Conservation (phyloP, 805 yeast species). For the Kodamaea lidongshanica region DNA sequence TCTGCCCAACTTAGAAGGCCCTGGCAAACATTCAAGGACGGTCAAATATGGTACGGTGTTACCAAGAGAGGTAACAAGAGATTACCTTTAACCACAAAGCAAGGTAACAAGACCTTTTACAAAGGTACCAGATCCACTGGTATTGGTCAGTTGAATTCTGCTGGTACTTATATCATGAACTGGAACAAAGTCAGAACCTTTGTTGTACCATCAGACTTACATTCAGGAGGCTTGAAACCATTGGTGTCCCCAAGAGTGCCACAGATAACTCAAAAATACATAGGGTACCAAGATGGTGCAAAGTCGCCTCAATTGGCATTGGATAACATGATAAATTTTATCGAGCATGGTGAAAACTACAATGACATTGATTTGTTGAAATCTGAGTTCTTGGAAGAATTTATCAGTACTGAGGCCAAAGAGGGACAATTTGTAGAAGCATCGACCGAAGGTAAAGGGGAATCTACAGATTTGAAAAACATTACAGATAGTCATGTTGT, state of each 20-base stretch:
- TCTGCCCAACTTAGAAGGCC: slow-evolving; percentile 62
- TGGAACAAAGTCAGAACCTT: slow-evolving; percentile 87
- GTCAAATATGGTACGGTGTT: slow-evolving; percentile 75
- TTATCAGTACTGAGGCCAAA: slow-evolving; percentile 23
- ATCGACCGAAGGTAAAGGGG: slow-evolving; percentile 2
- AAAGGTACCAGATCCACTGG: slow-evolving; percentile 97
- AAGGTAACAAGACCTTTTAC: slow-evolving; percentile 89
- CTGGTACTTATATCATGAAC: slow-evolving; percentile 70
- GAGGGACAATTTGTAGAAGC: slow-evolving; percentile 11
- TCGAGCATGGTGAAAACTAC: slow-evolving; percentile 61
- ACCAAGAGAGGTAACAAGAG: slow-evolving; percentile 79
- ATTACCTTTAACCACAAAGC: slow-evolving; percentile 78
- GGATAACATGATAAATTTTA: slow-evolving; percentile 65
- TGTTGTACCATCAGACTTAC: slow-evolving; percentile 60
- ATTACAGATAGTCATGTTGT: too few relatives aligned
- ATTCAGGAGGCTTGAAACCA: slow-evolving; percentile 50
- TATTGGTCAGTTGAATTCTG: slow-evolving; percentile 70
- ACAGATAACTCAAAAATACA: slow-evolving; percentile 57
- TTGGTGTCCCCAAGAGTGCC: slow-evolving; percentile 73
- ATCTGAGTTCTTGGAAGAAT: slow-evolving; percentile 31
- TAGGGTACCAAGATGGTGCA: slow-evolving; percentile 67
- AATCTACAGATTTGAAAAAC: too few relatives aligned
- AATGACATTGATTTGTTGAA: slow-evolving; percentile 32
- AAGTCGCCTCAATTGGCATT: slow-evolving; percentile 69
- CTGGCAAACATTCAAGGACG: slow-evolving; percentile 82